Base-by-base conservation (phyloP, 2,329 filamentous ascomycete genomes). In the Pleomassaria siparia region DNA sequence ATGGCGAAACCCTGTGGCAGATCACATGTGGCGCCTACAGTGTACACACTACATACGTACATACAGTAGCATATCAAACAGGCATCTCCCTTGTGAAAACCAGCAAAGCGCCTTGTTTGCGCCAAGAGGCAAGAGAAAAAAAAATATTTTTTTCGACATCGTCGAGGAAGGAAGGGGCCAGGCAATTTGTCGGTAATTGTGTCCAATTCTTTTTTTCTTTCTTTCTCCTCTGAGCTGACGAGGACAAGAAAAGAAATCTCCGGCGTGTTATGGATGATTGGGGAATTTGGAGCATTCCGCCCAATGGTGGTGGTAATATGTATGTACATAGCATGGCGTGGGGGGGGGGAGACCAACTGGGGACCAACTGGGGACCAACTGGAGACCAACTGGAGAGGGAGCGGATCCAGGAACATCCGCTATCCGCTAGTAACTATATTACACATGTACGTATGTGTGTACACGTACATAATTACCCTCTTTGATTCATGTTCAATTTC, bases 151-250 rank as follows among this genome's bases (percentile, higher is more conserved):
- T n/a, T n/a, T n/a, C n/a, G n/a, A n/a, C n/a, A n/a, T n/a, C n/a
- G n/a, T n/a, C n/a, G 18, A 37, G n/a, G 29, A n/a, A 26, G 29
- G 15, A 32, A 35, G 41, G 35, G 36, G 40, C 22, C 12, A 20
- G 24, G 46, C 25, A 49, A 49, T 49, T 21, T 49, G 46, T 42
- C 46, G 41, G 46, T 49, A 44, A 49, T 49, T 49, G 46, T 22
- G 33, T 44, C 41, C 35, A 25, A 5, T 24, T 10, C 30, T 13
- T 36, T 16, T 43, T 16, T 15, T 39, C 29, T 7, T n/a, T 46
- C 32, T 21, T 20, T 21, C 21, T 2, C 18, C 16, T 29, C n/a
- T n/a, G n/a, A n/a, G n/a, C n/a, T 9, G 37, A 30, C n/a, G 24
- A 7, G 18, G 11, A 21, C 22, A 11, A 9, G 5, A 6, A 15